These are phyloP conservation scores for Geotrichum siamense DNA, from an alignment of 1,139 yeast species.

Conservation along the genomic window DNA sequence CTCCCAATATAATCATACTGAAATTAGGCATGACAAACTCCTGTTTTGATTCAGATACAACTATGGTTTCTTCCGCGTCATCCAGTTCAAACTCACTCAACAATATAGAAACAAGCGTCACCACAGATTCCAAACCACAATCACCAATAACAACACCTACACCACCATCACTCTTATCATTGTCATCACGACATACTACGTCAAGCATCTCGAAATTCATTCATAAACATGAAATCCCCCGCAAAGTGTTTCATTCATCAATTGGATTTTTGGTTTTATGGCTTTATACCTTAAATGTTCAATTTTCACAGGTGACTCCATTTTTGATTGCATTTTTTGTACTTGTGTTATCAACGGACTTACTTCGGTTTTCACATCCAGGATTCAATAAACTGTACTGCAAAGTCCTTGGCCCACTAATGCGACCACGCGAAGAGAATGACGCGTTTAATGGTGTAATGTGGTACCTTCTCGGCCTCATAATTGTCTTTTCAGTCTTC, in stretches of 20 bases:
- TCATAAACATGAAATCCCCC: constrained; percentile 77
- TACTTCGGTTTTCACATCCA: constrained; percentile 55
- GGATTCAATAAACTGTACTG: constrained; percentile 59
- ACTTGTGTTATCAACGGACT: constrained; percentile 56
- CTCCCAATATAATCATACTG: no score
- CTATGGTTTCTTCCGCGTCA: constrained; percentile 3
- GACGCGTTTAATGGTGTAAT: constrained; percentile 68
- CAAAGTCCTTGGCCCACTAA: constrained; percentile 61
- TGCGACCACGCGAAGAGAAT: constrained; percentile 68
- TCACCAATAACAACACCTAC: background rate
- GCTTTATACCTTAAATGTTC: constrained; percentile 58
- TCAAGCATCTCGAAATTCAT: constrained; percentile 45
- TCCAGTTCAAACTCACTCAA: constrained; percentile 2
- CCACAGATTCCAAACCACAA: background rate
- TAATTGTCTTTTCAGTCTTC: constrained; percentile 57
- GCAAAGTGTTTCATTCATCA: constrained; percentile 80
- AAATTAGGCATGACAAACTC: constrained; percentile 6
- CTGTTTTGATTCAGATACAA: constrained; percentile 1
- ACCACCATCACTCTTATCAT: background rate
- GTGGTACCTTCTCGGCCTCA: constrained; percentile 75
- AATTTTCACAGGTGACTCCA: constrained; percentile 49
- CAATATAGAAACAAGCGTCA: background rate
- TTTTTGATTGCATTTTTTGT: constrained; percentile 47
- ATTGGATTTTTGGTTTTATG: constrained; percentile 75
- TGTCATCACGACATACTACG: constrained; percentile 24